These are phyloP conservation scores for Canavalia gladiata DNA, from an alignment of 306 rosid genomes.

Conservation along the genomic window DNA sequence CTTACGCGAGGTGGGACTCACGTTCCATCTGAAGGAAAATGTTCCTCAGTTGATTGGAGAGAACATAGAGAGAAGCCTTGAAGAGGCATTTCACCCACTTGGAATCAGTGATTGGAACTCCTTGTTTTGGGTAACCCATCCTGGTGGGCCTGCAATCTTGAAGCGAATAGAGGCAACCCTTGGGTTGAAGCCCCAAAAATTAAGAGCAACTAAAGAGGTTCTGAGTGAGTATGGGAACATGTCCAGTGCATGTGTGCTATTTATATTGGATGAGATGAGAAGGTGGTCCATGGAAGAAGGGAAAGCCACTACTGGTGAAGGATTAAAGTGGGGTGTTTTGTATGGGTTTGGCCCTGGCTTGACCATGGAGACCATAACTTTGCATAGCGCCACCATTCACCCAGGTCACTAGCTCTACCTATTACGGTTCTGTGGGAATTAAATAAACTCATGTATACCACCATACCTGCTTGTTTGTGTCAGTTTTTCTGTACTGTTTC, in stretches of 20 bases:
- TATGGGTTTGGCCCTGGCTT: slow-evolving; percentile 48
- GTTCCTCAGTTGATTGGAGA: slow-evolving; percentile 43
- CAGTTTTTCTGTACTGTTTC: too few relatives aligned
- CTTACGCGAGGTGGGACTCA: slow-evolving; percentile 54
- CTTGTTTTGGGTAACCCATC: slow-evolving; percentile 44
- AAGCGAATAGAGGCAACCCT: slow-evolving; percentile 31
- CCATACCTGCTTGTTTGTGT: too few relatives aligned
- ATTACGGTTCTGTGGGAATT: background rate
- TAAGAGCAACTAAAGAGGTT: slow-evolving; percentile 50
- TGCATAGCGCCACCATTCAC: slow-evolving; percentile 37
- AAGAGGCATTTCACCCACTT: slow-evolving; percentile 16
- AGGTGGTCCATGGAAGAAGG: slow-evolving; percentile 48
- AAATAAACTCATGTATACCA: background rate
- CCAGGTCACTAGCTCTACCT: background rate
- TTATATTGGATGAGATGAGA: slow-evolving; percentile 57
- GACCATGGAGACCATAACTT: slow-evolving; percentile 45
- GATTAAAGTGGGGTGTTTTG: slow-evolving; percentile 52
- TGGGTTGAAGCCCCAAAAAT: slow-evolving; percentile 46
- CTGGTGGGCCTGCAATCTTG: slow-evolving; percentile 54
- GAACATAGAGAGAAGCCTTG: slow-evolving; percentile 36
- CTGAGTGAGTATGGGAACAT: slow-evolving; percentile 57
- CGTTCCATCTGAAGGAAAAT: slow-evolving; percentile 37
- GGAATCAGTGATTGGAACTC: slow-evolving; percentile 53
- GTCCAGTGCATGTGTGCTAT: slow-evolving; percentile 46
- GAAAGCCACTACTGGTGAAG: slow-evolving; percentile 48